These are phyloP conservation scores for Globisporangium rhizosaccharum DNA, from an alignment of 352 stramenopile species.

Conservation along the genomic window DNA sequence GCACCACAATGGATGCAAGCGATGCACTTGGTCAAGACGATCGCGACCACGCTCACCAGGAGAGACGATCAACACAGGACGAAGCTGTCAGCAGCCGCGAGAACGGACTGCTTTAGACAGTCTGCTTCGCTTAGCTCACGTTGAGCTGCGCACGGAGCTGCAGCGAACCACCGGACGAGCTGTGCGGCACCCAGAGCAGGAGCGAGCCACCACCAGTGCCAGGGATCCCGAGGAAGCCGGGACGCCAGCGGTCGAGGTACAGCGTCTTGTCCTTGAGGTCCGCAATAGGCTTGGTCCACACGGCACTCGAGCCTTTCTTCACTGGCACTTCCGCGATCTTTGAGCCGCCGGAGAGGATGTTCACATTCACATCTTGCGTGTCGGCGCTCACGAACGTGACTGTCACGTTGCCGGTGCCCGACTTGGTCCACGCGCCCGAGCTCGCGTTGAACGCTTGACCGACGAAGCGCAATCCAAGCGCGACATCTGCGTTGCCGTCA, in stretches of 20 bases:
- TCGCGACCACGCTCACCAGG: not conserved
- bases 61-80: not conserved
- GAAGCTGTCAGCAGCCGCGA: no score
- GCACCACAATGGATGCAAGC: not conserved
- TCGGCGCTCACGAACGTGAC: slow-evolving; percentile 41
- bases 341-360: slow-evolving; percentile 33
- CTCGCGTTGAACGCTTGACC: slow-evolving; percentile 40
- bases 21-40: not conserved
- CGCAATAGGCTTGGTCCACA: slow-evolving; percentile 32
- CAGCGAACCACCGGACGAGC: slow-evolving; percentile 26
- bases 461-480: slow-evolving; percentile 33
- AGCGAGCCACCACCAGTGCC: slow-evolving; percentile 25
- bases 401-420: slow-evolving; percentile 27
- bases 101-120: no score
- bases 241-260: slow-evolving; percentile 52
- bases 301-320: slow-evolving; percentile 23
- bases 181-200: slow-evolving; percentile 35
- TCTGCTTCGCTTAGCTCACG: slow-evolving; percentile 20
- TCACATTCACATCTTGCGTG: slow-evolving; percentile 33
- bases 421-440: slow-evolving; percentile 34
- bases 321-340: slow-evolving; percentile 32
- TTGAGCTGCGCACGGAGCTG: slow-evolving; percentile 38
- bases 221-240: slow-evolving; percentile 25
- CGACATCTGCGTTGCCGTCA: slow-evolving; percentile 31
- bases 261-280: slow-evolving; percentile 37